Base-by-base conservation (phyloP, 2,329 filamentous ascomycete genomes). In the Tympanopsis confertula region DNA sequence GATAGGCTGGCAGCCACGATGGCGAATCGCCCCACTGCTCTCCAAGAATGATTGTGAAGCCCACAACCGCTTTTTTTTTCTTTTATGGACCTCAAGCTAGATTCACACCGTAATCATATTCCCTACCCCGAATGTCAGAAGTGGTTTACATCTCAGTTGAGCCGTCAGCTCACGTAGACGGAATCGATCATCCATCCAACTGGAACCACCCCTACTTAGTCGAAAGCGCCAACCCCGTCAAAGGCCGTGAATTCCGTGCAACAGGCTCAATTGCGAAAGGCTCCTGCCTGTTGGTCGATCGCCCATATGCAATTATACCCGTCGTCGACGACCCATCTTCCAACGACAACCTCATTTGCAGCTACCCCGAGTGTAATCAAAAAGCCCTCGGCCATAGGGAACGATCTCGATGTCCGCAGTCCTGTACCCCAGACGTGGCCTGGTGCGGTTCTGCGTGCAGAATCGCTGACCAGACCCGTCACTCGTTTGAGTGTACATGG, bases 221-320 rank as follows among this genome's bases (percentile, higher is more conserved):
- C 5, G 32, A 40, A 19, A 17, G 28, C 3, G 20, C 19, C 5
- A 37, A 29, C n/a, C 17, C 40, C 5, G 26, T 18, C 3, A 44
- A 44, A 32, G 42, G 42, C 2, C 37, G 42, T 15, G 30, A 40
- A 10, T 38, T 44, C 4, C 29, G 5, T 13, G 35, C 38, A 7
- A 38, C 38, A n/a, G 20, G 13, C 5, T 13, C 36, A 3, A 38
- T 44, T 22, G 32, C 39, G 20, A n/a, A 35, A 10, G 36, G 37
- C 20, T 33, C 40, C 3, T 13, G 30, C 2, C n/a, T 44, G 17
- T 19, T 44, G 24, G 37, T 40, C 30, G 42, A 44, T 18, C 28
- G 13, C 18, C 42, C 42, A 5, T 41, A 44, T 24, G 38, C 42
- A 2, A 36, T 44, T n/a, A 36, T 44, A 3, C 42, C 42, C 17